Conservation (phyloP, 164 flowering plant species). For the Aristolochia contorta region DNA sequence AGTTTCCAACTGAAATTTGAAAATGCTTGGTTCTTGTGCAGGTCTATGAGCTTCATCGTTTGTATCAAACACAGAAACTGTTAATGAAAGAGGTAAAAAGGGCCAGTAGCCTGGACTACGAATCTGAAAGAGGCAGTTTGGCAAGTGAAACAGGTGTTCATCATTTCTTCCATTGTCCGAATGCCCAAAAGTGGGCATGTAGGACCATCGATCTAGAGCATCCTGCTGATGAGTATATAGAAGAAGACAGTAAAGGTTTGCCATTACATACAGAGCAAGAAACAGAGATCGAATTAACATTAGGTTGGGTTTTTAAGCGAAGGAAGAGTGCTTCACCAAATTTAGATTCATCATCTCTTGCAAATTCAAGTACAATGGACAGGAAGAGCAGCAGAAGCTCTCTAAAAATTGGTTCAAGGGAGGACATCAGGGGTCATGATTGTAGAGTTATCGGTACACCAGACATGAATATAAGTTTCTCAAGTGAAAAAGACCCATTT, state of each 20-base stretch:
- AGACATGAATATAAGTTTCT: conserved; percentile 14
- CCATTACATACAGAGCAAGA: conserved; percentile 29
- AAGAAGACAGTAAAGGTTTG: conserved; percentile 19
- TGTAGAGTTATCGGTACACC: conserved; percentile 20
- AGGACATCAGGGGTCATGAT: conserved; percentile 10
- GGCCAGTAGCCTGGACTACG: conserved; percentile 2
- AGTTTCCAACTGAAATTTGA: background rate
- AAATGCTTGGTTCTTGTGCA: conserved; percentile 13
- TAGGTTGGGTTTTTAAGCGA: conserved; percentile 35
- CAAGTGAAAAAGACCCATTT: conserved; percentile 17
- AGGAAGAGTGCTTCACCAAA: conserved; percentile 22
- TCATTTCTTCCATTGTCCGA: conserved; percentile 1
- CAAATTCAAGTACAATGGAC: conserved; percentile 33
- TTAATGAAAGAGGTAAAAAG: conserved; percentile 42
- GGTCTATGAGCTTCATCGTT: conserved; percentile 80
- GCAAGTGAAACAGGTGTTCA: conserved; percentile 7
- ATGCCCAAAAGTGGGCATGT: conserved; percentile 10
- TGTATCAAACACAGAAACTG: conserved; percentile 59
- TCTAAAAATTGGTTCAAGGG: conserved; percentile 2
- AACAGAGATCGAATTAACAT: conserved; percentile 52
- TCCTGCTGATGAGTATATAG: conserved; percentile 30
- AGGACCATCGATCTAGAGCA: conserved; percentile 35
- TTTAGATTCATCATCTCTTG: conserved; percentile 55
- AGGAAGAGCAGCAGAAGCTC: conserved; percentile 15
- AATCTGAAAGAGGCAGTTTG: conserved; percentile 5